These are phyloP conservation scores for Raffaelea albimanens DNA, from an alignment of 2,329 filamentous ascomycete species.

Conservation along the genomic window DNA sequence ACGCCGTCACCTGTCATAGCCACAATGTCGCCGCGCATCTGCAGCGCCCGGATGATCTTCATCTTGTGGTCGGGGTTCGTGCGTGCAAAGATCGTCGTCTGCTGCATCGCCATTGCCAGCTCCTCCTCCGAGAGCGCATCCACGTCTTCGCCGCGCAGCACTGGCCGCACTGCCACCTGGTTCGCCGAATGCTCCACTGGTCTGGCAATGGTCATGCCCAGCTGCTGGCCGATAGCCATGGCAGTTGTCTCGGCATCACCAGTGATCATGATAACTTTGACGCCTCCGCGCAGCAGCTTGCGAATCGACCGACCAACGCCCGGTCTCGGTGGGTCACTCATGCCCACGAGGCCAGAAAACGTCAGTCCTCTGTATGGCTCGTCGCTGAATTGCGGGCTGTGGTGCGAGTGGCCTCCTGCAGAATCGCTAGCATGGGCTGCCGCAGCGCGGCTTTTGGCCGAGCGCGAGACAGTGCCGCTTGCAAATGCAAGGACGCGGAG, in stretches of 20 bases:
- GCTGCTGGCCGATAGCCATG: slow-evolving; percentile 81
- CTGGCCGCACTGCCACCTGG: slow-evolving; percentile 55
- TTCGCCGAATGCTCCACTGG: slow-evolving; percentile 41
- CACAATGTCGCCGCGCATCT: slow-evolving; percentile 88
- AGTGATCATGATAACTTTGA: slow-evolving; percentile 98
- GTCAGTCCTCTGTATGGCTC: slow-evolving; percentile 74
- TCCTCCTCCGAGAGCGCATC: slow-evolving; percentile 83
- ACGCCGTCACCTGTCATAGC: slow-evolving; percentile 99
- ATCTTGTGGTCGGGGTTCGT: slow-evolving; percentile 97
- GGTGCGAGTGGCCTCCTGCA: slow-evolving; percentile 15
- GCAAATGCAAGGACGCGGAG: slow-evolving; percentile 89
- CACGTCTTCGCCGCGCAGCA: slow-evolving; percentile 84
- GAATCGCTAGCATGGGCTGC: slow-evolving; percentile 23
- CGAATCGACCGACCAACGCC: slow-evolving; percentile 85
- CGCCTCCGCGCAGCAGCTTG: slow-evolving; percentile 83
- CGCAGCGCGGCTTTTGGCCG: slow-evolving; percentile 24
- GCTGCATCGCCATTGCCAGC: slow-evolving; percentile 72
- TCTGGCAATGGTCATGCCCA: slow-evolving; percentile 77
- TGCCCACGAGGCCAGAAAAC: slow-evolving; percentile 88
- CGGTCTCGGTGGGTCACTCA: slow-evolving; percentile 91
- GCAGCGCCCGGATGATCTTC: slow-evolving; percentile 88
- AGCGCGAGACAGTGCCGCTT: slow-evolving; percentile 56
- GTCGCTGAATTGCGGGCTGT: slow-evolving; percentile 42
- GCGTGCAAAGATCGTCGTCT: slow-evolving; percentile 89
- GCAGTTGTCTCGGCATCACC: slow-evolving; percentile 94